Percentiles rank a stretch among this genome's conserved stretches.
phyloP scores from a whole-genome alignment of 495 filamentous ascomycete genomes.

The Astrocystis sublimbata region DNA sequence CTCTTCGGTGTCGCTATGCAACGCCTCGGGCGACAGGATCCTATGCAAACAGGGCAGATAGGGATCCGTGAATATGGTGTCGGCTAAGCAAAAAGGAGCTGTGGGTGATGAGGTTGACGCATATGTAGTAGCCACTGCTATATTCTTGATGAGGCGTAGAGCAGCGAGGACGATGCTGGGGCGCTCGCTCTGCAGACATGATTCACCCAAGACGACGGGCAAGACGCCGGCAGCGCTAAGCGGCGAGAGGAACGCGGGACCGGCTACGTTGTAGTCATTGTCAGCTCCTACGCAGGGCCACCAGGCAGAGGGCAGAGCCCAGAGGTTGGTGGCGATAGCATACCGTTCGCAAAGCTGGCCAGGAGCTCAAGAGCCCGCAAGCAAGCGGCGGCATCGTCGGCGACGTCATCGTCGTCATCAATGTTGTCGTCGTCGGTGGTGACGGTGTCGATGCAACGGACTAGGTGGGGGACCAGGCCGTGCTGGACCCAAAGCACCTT shows the following conservation, averaged over 20 bases:
- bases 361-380: slow-evolving; percentile 80
- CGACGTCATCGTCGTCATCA: slow-evolving; percentile 30
- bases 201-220: slow-evolving; percentile 64
- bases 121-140: slow-evolving; percentile 65
- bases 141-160: slow-evolving; percentile 70
- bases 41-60: slow-evolving; percentile 58
- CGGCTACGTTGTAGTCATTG: slow-evolving; percentile 58
- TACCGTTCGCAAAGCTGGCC: slow-evolving; percentile 83
- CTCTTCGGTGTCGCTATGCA: slow-evolving; percentile 52
- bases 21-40: slow-evolving; percentile 64
- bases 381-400: slow-evolving; percentile 63
- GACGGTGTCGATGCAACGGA: slow-evolving; percentile 49
- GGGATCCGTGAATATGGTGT: slow-evolving; percentile 62
- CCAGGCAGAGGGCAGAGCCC: neutral
- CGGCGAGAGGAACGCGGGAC: slow-evolving; percentile 73
- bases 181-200: slow-evolving; percentile 66
- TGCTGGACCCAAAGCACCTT: slow-evolving; percentile 74
- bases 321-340: slow-evolving; percentile 27
- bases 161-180: slow-evolving; percentile 67
- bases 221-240: slow-evolving; percentile 66
- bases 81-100: slow-evolving; percentile 49
- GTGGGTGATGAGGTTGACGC: slow-evolving; percentile 33
- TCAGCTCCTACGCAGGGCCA: neutral
- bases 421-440: too few relatives aligned
- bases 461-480: slow-evolving; percentile 69